Evolutionary conservation across 2,329 filamentous ascomycete genomes (phyloP), one percentile per base, ranked within the genome.

Genomic region (Epichloe sibirici): DNA sequence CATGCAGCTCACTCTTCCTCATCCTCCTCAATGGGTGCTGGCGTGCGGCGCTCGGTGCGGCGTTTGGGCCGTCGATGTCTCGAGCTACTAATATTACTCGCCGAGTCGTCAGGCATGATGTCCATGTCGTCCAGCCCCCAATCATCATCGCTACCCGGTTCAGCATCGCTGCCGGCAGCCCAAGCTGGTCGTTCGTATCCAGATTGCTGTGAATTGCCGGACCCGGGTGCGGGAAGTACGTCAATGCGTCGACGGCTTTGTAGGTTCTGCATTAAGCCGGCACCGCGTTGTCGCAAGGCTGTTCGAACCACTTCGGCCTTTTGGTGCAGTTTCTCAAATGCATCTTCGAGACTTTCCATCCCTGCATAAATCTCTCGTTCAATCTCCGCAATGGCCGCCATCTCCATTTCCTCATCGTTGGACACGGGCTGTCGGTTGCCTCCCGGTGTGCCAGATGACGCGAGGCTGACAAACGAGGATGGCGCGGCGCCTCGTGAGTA

Each of bases 301-400:
- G 81, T 83, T 5, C 91, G 83, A 15, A 96, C 87, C 17, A 76
- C 69, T 69, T 96, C 90, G 2, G 91, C 91, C 62, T 85, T 85
- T 58, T 82, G 79, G 65, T 97, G 91, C n/a, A 97, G 75, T 31
- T 81, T 82, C 70, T 97, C 91, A 61, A 97, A 96, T 0, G 90
- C 90, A 63, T 96, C 89, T 68, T 97, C 91, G 25, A 97, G 78
- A 0, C 83, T 83, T 69, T 97, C 91, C 91, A 97, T 97, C 56
- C 90, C 88, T 37, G 82, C 78, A 69, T 91, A 96, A 53, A 97
- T 95, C 63, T 95, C 89, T 6, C 90, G 82, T 69, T 97, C 91
- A 40, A 96, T 83, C 69, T 96, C 91, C 7, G 89, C 89, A 5
- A 96, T 77, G 1, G 88, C 86, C 0, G 87, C 87, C 61, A 96